Evolutionary conservation across 345 rosid species (phyloP).

Genomic region (Theobroma cacao): DNA sequence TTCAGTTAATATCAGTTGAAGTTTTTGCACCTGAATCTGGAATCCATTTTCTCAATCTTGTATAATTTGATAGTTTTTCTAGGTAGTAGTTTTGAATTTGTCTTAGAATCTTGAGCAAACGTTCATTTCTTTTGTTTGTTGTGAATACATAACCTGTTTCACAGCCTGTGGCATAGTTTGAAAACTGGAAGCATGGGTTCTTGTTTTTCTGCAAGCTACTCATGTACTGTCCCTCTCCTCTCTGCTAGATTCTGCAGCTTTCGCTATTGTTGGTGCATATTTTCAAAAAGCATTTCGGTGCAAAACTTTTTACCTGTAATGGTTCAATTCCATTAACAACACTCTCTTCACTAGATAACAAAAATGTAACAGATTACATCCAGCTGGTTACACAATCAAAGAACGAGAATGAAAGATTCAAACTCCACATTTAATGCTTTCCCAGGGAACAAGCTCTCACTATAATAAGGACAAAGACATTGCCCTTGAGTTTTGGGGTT

Average conservation of each 20-base stretch:
- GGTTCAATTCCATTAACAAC: not conserved
- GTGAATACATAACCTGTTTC: not conserved
- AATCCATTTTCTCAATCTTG: not conserved
- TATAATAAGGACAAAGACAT: not conserved
- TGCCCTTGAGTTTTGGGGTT: not conserved
- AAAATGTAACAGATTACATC: not conserved
- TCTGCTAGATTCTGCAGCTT: not conserved
- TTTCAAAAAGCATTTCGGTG: not conserved
- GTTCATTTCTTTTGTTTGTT: not conserved
- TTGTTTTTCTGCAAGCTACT: constrained; percentile 4
- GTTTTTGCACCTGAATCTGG: not conserved
- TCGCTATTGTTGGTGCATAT: not conserved
- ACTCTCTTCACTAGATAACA: not conserved
- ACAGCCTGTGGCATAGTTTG: not conserved
- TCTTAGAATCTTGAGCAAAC: not conserved
- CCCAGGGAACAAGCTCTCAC: not conserved
- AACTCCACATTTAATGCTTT: constrained; percentile 3
- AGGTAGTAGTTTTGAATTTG: not conserved
- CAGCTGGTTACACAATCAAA: not conserved
- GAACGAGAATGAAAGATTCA: not conserved
- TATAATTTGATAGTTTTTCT: too few relatives aligned
- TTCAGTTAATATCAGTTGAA: not conserved
- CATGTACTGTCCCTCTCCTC: constrained; percentile 2
- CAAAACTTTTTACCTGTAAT: not conserved
- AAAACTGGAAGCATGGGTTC: not conserved